These are phyloP conservation scores for Dothideomycetes sp. DNA, from an alignment of 2,329 filamentous ascomycete species.

Conservation along the genomic window DNA sequence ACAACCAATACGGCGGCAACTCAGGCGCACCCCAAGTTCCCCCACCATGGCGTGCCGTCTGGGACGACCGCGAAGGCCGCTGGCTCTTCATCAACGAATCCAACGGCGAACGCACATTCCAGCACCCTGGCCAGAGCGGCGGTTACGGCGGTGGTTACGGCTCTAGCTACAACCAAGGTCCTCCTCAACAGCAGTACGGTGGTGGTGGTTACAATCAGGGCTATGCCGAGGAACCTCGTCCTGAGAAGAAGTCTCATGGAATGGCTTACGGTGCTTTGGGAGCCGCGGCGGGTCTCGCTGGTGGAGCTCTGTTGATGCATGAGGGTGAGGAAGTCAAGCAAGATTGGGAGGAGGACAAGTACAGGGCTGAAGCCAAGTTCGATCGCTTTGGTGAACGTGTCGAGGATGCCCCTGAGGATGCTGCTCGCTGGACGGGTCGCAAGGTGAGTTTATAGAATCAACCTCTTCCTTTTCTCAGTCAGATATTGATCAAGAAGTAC, in stretches of 20 bases:
- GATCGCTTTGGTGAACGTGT: slow-evolving; percentile 24
- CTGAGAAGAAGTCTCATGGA: slow-evolving; percentile 19
- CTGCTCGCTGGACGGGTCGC: slow-evolving; percentile 35
- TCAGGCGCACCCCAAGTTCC: slow-evolving; percentile 25
- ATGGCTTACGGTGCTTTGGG: slow-evolving; percentile 32
- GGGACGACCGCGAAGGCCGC: slow-evolving; percentile 32
- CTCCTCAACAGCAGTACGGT: slow-evolving; percentile 17
- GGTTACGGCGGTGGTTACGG: slow-evolving; percentile 16
- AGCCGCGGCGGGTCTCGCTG: slow-evolving; percentile 33
- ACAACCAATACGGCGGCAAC: slow-evolving; percentile 4
- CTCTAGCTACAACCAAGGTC: slow-evolving; percentile 16
- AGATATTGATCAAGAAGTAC: neutral
- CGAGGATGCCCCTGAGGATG: slow-evolving; percentile 35
- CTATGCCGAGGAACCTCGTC: neutral
- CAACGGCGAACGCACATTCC: slow-evolving; percentile 35
- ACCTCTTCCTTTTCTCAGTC: neutral
- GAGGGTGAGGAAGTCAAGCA: slow-evolving; percentile 34
- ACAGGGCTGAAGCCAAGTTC: slow-evolving; percentile 20
- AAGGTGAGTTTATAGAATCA: slow-evolving; percentile 20
- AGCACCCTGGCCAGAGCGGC: slow-evolving; percentile 24
- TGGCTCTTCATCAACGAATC: slow-evolving; percentile 40
- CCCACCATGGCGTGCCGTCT: slow-evolving; percentile 38
- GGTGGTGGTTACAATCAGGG: slow-evolving; percentile 4
- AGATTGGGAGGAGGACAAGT: slow-evolving; percentile 23
- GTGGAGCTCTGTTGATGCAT: slow-evolving; percentile 37